Evolutionary conservation across 345 rosid species (phyloP).

Genomic region (Lepidium didymum): DNA sequence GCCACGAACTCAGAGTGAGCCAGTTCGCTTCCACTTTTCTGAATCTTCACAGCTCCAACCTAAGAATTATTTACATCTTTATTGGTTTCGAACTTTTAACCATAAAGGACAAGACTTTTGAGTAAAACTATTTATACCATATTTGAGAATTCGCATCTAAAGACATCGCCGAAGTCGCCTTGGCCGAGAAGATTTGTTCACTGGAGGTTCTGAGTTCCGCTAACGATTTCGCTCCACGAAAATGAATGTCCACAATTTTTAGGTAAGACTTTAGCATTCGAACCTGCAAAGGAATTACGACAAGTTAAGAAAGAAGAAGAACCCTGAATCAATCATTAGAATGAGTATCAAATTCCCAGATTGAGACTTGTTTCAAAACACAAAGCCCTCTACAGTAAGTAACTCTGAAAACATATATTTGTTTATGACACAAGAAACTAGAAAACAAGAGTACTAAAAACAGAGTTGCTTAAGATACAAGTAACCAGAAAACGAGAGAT

Average conservation of each 20-base stretch:
- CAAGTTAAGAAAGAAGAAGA: not conserved
- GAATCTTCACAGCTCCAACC: conserved; percentile 79
- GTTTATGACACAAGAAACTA: too few species aligned
- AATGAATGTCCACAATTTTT: not conserved
- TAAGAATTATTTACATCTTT: not conserved
- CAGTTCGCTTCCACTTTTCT: conserved; percentile 35
- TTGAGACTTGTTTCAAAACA: not conserved
- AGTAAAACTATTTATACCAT: not conserved
- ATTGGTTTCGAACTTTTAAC: not conserved
- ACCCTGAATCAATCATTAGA: not conserved
- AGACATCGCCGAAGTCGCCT: not conserved
- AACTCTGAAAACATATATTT: too few species aligned
- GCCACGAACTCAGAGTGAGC: conserved; percentile 55
- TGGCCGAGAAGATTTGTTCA: not conserved
- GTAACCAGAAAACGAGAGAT: too few species aligned
- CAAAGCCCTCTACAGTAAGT: too few species aligned
- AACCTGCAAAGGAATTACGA: not conserved
- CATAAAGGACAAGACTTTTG: not conserved
- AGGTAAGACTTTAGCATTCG: not conserved
- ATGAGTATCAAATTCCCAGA: not conserved
- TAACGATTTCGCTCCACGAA: not conserved
- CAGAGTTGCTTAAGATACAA: too few species aligned
- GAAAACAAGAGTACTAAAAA: too few species aligned
- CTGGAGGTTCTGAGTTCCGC: not conserved
- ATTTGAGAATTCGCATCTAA: conserved; percentile 6